These are phyloP conservation scores for Pichia sp. DNA, from an alignment of 1,139 yeast genomes.

Conservation along the genomic window DNA sequence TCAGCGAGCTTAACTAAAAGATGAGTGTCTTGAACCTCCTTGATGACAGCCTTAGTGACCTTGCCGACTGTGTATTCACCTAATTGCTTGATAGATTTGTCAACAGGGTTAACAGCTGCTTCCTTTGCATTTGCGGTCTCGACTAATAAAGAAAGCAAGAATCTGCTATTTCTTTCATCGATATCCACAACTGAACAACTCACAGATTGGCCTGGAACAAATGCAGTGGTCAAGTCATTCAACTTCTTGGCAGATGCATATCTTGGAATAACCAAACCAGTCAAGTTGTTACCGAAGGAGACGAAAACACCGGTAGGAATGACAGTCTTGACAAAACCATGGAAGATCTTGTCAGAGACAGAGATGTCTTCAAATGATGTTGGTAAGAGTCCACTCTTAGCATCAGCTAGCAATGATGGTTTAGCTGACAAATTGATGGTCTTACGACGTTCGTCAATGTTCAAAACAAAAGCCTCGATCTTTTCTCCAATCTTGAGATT, in stretches of 20 bases:
- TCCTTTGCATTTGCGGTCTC: slow-evolving; percentile 20
- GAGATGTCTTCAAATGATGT: slow-evolving; percentile 50
- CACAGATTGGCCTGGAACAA: slow-evolving; percentile 57
- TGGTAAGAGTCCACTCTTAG: slow-evolving; percentile 51
- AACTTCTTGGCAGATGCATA: slow-evolving; percentile 53
- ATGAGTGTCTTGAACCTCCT: slow-evolving; percentile 59
- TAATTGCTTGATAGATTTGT: slow-evolving; percentile 37
- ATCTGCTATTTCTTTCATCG: slow-evolving; percentile 64
- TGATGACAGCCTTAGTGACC: slow-evolving; percentile 52
- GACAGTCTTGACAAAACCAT: slow-evolving; percentile 74
- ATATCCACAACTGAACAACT: slow-evolving; percentile 54
- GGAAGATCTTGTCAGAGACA: slow-evolving; percentile 39
- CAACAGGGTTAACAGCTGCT: slow-evolving; percentile 53
- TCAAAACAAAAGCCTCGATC: slow-evolving; percentile 57
- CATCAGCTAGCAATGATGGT: slow-evolving; percentile 59
- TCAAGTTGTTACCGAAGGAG: slow-evolving; percentile 70
- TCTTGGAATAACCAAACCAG: slow-evolving; percentile 78
- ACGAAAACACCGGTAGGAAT: slow-evolving; percentile 78
- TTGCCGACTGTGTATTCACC: slow-evolving; percentile 56
- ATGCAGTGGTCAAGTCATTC: slow-evolving; percentile 51
- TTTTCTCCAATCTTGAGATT: slow-evolving; percentile 52
- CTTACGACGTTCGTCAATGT: slow-evolving; percentile 55
- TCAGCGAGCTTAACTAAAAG: slow-evolving; percentile 73
- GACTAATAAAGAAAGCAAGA: slow-evolving; percentile 53
- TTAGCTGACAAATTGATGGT: slow-evolving; percentile 60